Evolutionary conservation across 1,139 yeast species (phyloP).

Genomic region (Suhomyces chickasaworum): DNA sequence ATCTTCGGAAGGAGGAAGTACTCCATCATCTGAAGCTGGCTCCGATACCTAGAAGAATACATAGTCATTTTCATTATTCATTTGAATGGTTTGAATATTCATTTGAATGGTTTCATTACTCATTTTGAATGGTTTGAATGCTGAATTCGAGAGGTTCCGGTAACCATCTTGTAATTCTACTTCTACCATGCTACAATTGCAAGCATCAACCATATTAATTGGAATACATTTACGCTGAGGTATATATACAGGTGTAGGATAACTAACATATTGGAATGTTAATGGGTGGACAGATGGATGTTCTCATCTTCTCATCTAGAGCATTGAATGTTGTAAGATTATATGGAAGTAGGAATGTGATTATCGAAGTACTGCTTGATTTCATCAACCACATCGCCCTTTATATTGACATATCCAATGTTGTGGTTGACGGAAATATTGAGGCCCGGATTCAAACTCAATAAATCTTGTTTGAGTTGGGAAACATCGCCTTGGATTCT

Average conservation of each 20-base stretch:
- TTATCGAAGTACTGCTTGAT: conserved; percentile 41
- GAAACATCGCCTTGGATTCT: conserved; percentile 62
- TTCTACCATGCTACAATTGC: neutral
- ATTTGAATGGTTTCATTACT: no score
- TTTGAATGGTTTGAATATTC: no score
- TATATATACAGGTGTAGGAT: conserved; percentile 5
- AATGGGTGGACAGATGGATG: no score
- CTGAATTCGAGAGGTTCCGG: neutral
- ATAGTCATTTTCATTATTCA: no score
- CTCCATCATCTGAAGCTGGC: conserved; percentile 42
- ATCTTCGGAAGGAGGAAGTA: conserved; percentile 36
- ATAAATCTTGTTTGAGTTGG: conserved; percentile 61
- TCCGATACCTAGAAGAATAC: conserved; percentile 18
- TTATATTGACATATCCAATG: conserved; percentile 50
- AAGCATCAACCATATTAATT: neutral
- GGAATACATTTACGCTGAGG: conserved; percentile 2
- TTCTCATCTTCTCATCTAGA: conserved; percentile 1
- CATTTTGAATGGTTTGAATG: neutral
- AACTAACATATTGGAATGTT: neutral
- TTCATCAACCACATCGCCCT: conserved; percentile 56
- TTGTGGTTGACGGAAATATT: conserved; percentile 45
- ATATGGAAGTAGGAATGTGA: conserved; percentile 12
- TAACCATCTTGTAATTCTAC: neutral
- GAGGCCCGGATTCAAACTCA: conserved; percentile 46
- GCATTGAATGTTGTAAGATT: conserved; percentile 1